A percentile compares a stretch with the other conserved stretches of the same genome.
These are phyloP conservation scores for Alternaria sp. DNA, from an alignment of 2,329 filamentous ascomycete genomes.

Conservation along the genomic window DNA sequence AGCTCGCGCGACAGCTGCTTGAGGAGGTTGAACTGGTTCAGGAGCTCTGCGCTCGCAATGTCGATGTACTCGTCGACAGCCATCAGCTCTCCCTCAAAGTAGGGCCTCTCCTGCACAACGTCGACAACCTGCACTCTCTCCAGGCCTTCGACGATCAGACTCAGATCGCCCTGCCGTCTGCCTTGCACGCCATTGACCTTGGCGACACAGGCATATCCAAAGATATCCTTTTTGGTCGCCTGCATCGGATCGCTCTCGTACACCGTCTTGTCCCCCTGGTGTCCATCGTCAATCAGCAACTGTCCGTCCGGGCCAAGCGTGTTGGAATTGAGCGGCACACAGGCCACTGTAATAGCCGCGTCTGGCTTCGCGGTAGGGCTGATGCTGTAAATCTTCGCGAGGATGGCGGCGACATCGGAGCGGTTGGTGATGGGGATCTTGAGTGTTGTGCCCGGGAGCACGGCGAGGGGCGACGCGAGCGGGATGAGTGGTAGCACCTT, in stretches of 20 bases:
- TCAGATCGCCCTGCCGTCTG: conserved; percentile 67
- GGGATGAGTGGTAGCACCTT: conserved; percentile 77
- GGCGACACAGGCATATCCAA: conserved; percentile 77
- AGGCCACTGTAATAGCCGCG: conserved; percentile 80
- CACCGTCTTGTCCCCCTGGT: conserved; percentile 46
- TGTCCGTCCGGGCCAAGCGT: conserved; percentile 76
- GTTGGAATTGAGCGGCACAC: conserved; percentile 82
- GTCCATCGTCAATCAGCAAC: conserved; percentile 73
- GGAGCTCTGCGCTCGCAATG: conserved; percentile 60
- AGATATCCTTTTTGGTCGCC: conserved; percentile 70
- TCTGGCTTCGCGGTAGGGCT: conserved; percentile 70
- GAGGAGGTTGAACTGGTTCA: conserved; percentile 77
- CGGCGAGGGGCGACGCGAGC: conserved; percentile 78
- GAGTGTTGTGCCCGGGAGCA: conserved; percentile 85
- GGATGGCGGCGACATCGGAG: conserved; percentile 85
- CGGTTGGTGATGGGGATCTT: conserved; percentile 85
- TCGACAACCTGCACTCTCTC: conserved; percentile 78
- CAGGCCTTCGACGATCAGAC: conserved; percentile 85
- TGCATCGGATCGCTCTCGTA: conserved; percentile 61
- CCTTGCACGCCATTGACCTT: conserved; percentile 60
- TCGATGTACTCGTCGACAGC: conserved; percentile 71
- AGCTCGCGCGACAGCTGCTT: conserved; percentile 88
- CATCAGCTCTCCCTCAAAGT: conserved; percentile 82
- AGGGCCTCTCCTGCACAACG: conserved; percentile 79
- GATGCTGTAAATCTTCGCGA: conserved; percentile 84